These are phyloP conservation scores for Fusarium sp. DNA, from an alignment of 2,329 filamentous ascomycete genomes.

Conservation along the genomic window DNA sequence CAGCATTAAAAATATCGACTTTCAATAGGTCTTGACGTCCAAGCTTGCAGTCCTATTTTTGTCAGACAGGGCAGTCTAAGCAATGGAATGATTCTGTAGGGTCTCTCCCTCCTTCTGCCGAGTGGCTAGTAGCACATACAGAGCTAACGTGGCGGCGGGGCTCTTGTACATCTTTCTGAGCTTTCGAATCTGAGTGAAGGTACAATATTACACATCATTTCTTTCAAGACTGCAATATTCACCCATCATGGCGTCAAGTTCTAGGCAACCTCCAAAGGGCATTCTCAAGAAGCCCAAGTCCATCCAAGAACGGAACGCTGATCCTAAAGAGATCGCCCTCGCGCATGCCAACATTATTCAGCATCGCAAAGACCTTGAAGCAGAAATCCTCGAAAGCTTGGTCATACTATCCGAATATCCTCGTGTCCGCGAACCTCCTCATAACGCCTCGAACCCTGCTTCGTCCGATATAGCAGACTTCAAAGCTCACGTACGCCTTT, in stretches of 20 bases:
- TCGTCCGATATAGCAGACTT: conserved; percentile 73
- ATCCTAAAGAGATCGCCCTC: conserved; percentile 74
- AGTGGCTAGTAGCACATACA: conserved; percentile 20
- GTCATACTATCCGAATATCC: conserved; percentile 76
- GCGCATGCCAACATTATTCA: conserved; percentile 87
- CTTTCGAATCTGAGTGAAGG: conserved; percentile 3
- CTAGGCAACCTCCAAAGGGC: conserved; percentile 60
- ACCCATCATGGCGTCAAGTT: conserved; percentile 44
- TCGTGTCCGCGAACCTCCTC: conserved; percentile 47
- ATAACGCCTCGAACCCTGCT: conserved; percentile 63
- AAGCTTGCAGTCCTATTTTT: conserved; percentile 3
- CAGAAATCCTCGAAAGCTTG: conserved; percentile 77
- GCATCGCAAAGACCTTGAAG: conserved; percentile 82
- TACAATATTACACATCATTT: conserved; percentile 14
- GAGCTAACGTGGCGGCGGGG: conserved; percentile 26
- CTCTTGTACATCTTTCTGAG: conserved; percentile 7
- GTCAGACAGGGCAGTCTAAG: neutral
- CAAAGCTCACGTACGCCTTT: conserved; percentile 74
- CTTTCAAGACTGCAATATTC: neutral
- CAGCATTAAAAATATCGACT: neutral
- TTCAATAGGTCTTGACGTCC: neutral
- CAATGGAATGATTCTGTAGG: neutral
- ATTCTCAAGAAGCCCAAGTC: conserved; percentile 69
- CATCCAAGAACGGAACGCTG: conserved; percentile 48
- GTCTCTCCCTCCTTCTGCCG: conserved; percentile 7